phyloP scores from a whole-genome alignment of 495 filamentous ascomycete genomes.

The Monascus purpureus region DNA sequence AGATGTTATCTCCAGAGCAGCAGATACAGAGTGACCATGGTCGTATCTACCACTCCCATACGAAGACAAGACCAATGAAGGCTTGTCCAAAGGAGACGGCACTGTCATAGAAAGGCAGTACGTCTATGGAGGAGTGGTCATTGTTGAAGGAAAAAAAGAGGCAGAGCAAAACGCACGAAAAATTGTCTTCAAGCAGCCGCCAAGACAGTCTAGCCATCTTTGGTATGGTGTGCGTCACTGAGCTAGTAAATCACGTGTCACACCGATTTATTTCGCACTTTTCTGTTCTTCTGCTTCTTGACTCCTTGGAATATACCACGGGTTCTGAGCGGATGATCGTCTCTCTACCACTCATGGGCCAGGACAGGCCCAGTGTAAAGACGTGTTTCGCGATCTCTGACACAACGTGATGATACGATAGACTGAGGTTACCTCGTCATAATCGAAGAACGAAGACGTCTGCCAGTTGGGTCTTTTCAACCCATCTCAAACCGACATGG shows the following conservation, averaged over 20 bases:
- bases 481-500: slow-evolving; percentile 55
- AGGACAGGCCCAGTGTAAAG: not conserved
- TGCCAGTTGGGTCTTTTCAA: too few species aligned
- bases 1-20: slow-evolving; percentile 75
- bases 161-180: too few species aligned
- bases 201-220: slow-evolving; percentile 3
- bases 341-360: slow-evolving; percentile 1
- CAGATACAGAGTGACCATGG: slow-evolving; percentile 76
- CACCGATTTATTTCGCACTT: too few species aligned
- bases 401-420: slow-evolving; percentile 15
- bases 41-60: slow-evolving; percentile 57
- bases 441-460: too few species aligned
- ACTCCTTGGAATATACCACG: too few species aligned
- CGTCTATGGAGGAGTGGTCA: slow-evolving; percentile 34
- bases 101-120: slow-evolving; percentile 36
- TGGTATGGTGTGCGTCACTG: slow-evolving; percentile 1
- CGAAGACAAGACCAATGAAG: slow-evolving; percentile 57
- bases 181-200: slow-evolving; percentile 7
- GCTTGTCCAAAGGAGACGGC: slow-evolving; percentile 28
- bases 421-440: slow-evolving; percentile 8
- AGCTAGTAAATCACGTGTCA: too few species aligned
- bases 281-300: too few species aligned
- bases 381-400: slow-evolving; percentile 6
- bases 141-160: slow-evolving; percentile 20
- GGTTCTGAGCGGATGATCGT: too few species aligned